Percentiles rank a stretch among this genome's conserved stretches.
These are phyloP conservation scores for Gypsophila paniculata DNA, from an alignment of 179 eudicot genomes.

Conservation along the genomic window DNA sequence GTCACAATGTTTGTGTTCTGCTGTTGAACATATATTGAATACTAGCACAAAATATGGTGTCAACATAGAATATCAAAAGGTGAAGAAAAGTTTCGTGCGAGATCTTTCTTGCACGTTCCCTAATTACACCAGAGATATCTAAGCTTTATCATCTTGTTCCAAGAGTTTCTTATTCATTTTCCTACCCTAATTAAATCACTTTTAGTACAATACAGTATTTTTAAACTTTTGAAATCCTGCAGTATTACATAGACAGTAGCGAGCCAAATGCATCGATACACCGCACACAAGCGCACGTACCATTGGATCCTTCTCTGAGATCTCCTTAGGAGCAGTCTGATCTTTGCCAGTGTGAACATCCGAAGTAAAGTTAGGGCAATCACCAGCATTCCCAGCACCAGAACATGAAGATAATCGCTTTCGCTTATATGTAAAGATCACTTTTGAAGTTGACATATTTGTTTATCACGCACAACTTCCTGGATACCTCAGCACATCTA, in stretches of 20 bases:
- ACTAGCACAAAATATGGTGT: neutral
- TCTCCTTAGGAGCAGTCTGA: slow-evolving; percentile 21
- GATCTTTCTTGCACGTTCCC: neutral
- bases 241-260: neutral
- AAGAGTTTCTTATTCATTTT: neutral
- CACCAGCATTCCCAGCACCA: slow-evolving; percentile 28
- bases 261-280: slow-evolving; percentile 6
- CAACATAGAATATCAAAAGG: neutral
- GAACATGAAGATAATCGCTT: slow-evolving; percentile 44
- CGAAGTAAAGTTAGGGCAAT: slow-evolving; percentile 26
- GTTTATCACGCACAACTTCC: slow-evolving; percentile 18
- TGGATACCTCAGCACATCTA: slow-evolving; percentile 17
- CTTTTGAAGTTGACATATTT: slow-evolving; percentile 38
- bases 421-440: slow-evolving; percentile 54
- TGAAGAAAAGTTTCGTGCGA: neutral
- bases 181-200: neutral
- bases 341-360: slow-evolving; percentile 27
- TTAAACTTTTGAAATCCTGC: neutral
- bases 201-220: too few relatives aligned
- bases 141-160: neutral
- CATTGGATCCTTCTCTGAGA: slow-evolving; percentile 26
- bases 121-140: neutral
- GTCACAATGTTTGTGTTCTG: neutral
- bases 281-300: slow-evolving; percentile 29
- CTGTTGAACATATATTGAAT: neutral